Evolutionary conservation across 1,284 basidiomycete species (phyloP), one percentile per base, ranked within the genome.

Genomic region (Gymnopus androsaceus): DNA sequence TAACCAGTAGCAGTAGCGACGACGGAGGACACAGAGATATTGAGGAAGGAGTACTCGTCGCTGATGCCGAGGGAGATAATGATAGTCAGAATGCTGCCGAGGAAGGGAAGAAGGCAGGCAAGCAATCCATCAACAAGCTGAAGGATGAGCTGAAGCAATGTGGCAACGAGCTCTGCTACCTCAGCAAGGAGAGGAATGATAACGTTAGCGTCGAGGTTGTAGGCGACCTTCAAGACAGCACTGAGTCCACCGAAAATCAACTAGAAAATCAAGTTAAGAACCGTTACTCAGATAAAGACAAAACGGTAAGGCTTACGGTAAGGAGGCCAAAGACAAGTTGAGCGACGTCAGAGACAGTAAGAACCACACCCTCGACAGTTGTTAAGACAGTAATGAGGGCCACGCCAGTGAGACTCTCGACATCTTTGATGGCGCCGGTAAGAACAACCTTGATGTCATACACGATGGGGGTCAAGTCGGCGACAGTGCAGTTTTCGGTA

Each of bases 401-500:
- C 9, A 50, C n/a, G 14, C 40, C 51, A n/a, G 34, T 45, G 19
- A 51, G 46, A 14, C 38, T 27, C 9, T 41, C n/a, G 4, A 54
- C 51, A n/a, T 50, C 47, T 8, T 8, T 28, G 46, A 54, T 46
- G 21, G 51, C 52, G 21, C 7, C 40, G 3, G 8, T 21, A 28
- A 54, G 21, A 15, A 51, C 44, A 7, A n/a, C 40, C 38, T 44
- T 58, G 7, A 58, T 45, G 7, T 58, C 51, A n/a, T 5, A 31
- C 19, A 54, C n/a, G 17, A 54, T 42, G 19, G 52, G 56, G 1
- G 19, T 45, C 25, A 58, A 30, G 21, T 42, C 34, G 5, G 34
- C 51, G 21, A 37, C 45, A 5, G 56, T 58, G 51, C 51, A 54
- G 38, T 58, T 58, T 2, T 54, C 51, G 23, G 37, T 28, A 23